Percentiles rank a stretch among this genome's conserved stretches.
These are phyloP conservation scores for Aspergillus pseudoviridinutans DNA, from an alignment of 2,329 filamentous ascomycete genomes.

Conservation along the genomic window DNA sequence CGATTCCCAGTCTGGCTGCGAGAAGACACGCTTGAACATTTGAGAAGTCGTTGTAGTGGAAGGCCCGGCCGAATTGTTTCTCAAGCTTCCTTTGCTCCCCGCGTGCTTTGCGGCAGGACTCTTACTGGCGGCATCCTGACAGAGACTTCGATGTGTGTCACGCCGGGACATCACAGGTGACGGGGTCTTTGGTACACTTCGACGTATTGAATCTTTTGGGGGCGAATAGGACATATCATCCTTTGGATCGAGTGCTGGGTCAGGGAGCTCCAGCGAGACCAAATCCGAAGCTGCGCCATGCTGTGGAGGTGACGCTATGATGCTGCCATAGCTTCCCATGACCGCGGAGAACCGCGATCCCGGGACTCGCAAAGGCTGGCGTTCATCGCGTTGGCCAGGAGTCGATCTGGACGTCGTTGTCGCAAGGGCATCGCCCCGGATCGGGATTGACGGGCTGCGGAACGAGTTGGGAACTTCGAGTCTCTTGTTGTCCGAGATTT, in stretches of 20 bases:
- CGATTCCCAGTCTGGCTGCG: constrained; percentile 34
- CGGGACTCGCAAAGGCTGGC: constrained; percentile 31
- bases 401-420: constrained; percentile 27
- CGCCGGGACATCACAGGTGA: constrained; percentile 22
- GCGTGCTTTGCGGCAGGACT: constrained; percentile 11
- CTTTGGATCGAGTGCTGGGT: constrained; percentile 53
- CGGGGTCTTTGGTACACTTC: constrained; percentile 19
- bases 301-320: constrained; percentile 52
- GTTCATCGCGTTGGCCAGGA: constrained; percentile 37
- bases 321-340: constrained; percentile 60
- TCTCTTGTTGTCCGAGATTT: constrained; percentile 17
- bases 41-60: constrained; percentile 20
- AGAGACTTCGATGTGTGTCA: constrained; percentile 7
- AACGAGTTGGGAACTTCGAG: constrained; percentile 13
- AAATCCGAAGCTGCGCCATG: constrained; percentile 33
- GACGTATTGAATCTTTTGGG: constrained; percentile 11
- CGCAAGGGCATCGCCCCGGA: constrained; percentile 16
- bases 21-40: constrained; percentile 40
- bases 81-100: constrained; percentile 11
- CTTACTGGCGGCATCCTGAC: background rate
- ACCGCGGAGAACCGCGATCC: constrained; percentile 32
- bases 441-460: constrained; percentile 11
- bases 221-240: constrained; percentile 20
- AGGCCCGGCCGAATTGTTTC: constrained; percentile 23
- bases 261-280: constrained; percentile 57